Evolutionary conservation across 495 filamentous ascomycete genomes (phyloP), one percentile per base, ranked within the genome.

Genomic region (Cladorrhinum samala): DNA sequence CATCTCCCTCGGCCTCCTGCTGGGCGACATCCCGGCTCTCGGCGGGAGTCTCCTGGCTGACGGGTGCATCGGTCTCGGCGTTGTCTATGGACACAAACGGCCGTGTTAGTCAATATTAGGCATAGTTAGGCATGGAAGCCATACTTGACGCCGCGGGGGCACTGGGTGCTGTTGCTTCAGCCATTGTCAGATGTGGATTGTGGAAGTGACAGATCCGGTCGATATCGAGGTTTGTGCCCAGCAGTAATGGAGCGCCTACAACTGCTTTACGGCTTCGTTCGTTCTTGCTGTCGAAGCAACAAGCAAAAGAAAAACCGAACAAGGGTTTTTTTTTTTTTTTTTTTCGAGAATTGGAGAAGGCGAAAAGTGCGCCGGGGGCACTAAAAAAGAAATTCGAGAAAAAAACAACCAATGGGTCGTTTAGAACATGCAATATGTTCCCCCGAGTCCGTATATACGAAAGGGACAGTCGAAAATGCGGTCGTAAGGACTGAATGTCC

Each of bases 1-100:
- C 61, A 8, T 39, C 51, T 20, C 40, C 60, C 14, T 63, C 66
- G 21, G 59, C 61, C 18, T 47, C 40, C n/a, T n/a, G 51, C 46
- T 59, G 40, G 5, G 44, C 20, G 18, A 53, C 45, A 36, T 27
- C 42, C 23, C 46, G 25, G 30, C 37, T 42, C 16, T 66, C 58
- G 49, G 52, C 41, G 9, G 55, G 52, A 24, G 46, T 19, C 9
- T 46, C 60, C 51, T 60, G 51, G 38, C 19, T 53, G 30, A 41
- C 50, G 30, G 55, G 49, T 44, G 52, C 51, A 20, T 63, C 55
- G 49, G 53, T 14, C 18, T 30, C 51, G 36, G 49, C 43, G 52
- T 58, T 62, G 54, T 52, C 65, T 68, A 39, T n/a, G n/a, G 39
- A 50, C 37, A 20, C 13, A 23, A n/a, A 23, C 47, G 25, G 21